Base-by-base conservation (phyloP, 169 alveolate genomes). In the Plasmodium ovale region DNA sequence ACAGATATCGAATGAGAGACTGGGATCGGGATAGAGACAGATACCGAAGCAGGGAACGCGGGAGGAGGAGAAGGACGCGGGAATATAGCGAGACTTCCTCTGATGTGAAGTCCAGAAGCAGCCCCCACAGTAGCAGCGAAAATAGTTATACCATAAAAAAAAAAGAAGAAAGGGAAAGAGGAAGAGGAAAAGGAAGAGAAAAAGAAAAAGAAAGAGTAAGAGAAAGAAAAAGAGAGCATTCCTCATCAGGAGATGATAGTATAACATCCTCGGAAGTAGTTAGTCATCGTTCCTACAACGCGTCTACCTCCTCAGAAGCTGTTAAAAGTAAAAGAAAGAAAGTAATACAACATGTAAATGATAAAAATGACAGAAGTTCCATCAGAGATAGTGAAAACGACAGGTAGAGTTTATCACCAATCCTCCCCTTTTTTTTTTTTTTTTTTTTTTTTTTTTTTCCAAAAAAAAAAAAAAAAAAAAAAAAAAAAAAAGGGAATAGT, bases 121-220 rank as follows among this genome's bases (percentile, higher is more conserved):
- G 65, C 58, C 42, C 60, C n/a, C 12, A 31, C 37, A 74, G 54
- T 56, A 35, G 56, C 59, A 33, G 21, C 53, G 74, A 74, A 14
- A 19, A 35, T 10, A 73, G 56, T 44, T 62, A 49, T 19, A 6
- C 37, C 14, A 49, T 19, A 60, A 44, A 14, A 19, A 59, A 35
- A 67, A 39, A 49, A 33, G 53, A 33, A 33, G 21, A 51, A 5
- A 5, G 37, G 44, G 31, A 67, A 27, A 60, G 60, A 25, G 21
- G 54, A 5, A 31, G 19, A 64, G 33, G 72, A 5, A 31, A 19
- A 44, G 23, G 21, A 29, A 72, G 14, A 25, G 56, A 44, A 10
- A 10, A 33, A 60, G 42, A 39, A 23, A 60, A 37, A 23, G n/a
- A 42, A 2, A 19, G 51, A 72, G 29, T 42, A 33, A 54, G 54